Base-by-base conservation (phyloP, 2,329 filamentous ascomycete genomes). In the Chaetomium olivaceum region DNA sequence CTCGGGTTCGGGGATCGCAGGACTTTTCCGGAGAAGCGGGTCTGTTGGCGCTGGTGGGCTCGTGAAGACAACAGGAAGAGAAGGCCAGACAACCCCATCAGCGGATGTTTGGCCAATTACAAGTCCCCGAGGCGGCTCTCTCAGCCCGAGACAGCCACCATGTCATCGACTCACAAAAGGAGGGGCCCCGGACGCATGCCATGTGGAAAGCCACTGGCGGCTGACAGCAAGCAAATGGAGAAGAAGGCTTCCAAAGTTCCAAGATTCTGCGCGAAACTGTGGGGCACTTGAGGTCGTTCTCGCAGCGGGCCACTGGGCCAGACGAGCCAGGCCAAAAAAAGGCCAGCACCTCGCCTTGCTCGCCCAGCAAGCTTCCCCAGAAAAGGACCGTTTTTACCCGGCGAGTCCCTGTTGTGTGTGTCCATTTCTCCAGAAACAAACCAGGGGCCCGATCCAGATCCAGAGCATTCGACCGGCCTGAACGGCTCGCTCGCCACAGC, bases 311-410 rank as follows among this genome's bases (percentile, higher is more conserved):
- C 33, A 29, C 27, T 29, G 27, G 33, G 33, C 33, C 9, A 4
- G 33, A 11, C 33, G 3, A 21, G 12, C n/a, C 21, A 39, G 23
- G 16, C 58, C 51, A 51, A 52, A 60, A 43, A 46, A n/a, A 36
- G 11, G 29, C n/a, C 27, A 55, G 29, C 31, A 36, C 16, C 11
- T 9, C 31, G 29, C 25, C 25, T 6, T 4, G 43, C 11, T 9
- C 31, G 29, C 25, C 25, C 14, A 11, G 43, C 33, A n/a, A 60
- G 55, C 27, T 51, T 33, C 59, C 31, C 69, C 66, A 70, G 63
- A 72, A 72, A 72, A 71, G 71, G 71, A 71, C 71, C 71, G 71
- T 72, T 72, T 72, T 61, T 68, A 70, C 65, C 60, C 63, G 59
- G 58, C 43, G 51, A 31, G 39, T 54, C 67, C 66, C 55, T 62